Evolutionary conservation across 169 alveolate genomes (phyloP).

Genomic region (Plasmodium gallinaceum): DNA sequence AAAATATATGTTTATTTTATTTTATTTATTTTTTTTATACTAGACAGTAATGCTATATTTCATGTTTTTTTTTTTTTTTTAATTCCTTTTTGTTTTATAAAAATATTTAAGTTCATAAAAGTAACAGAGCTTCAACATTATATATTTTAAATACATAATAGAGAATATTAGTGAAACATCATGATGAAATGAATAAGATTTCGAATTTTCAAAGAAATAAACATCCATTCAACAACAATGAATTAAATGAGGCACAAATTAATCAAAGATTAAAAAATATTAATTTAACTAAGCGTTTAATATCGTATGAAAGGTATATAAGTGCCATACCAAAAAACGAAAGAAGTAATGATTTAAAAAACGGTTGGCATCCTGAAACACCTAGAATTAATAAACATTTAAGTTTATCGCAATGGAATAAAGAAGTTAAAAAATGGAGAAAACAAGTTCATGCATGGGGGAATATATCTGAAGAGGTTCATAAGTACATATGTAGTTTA

Average conservation of each 20-base stretch:
- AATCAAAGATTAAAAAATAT: conserved; percentile 81
- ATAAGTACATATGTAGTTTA: conserved; percentile 71
- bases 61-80: too few species aligned
- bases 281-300: conserved; percentile 81
- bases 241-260: conserved; percentile 39
- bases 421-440: conserved; percentile 83
- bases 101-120: too few species aligned
- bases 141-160: too few species aligned
- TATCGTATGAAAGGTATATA: conserved; percentile 80
- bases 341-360: conserved; percentile 72
- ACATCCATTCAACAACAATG: neutral
- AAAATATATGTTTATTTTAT: too few species aligned
- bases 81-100: too few species aligned
- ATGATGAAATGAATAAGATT: conserved; percentile 18
- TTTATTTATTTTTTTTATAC: too few species aligned
- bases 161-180: too few species aligned
- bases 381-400: conserved; percentile 79
- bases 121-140: too few species aligned
- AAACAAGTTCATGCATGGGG: conserved; percentile 83
- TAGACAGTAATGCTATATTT: too few species aligned
- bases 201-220: conserved; percentile 7
- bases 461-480: conserved; percentile 44
- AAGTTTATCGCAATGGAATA: conserved; percentile 85
- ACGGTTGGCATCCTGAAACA: conserved; percentile 84
- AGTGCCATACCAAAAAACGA: conserved; percentile 80